Evolutionary conservation across 2,329 filamentous ascomycete species (phyloP).

Genomic region (Pezicula rhizophila): DNA sequence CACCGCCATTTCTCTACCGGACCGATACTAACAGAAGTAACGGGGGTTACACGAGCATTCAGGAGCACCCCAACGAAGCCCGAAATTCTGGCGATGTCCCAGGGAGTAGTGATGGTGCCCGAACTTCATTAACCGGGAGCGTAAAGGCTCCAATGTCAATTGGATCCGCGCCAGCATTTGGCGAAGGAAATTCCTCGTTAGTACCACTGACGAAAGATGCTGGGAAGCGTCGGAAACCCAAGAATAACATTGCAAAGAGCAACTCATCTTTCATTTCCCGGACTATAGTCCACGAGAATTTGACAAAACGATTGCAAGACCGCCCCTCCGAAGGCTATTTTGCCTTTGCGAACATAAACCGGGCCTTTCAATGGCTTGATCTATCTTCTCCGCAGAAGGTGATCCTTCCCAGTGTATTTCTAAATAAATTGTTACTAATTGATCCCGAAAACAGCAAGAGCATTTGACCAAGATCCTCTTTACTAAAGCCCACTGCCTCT

Average conservation of each 20-base stretch:
- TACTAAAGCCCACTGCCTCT: conserved; percentile 90
- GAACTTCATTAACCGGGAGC: conserved; percentile 43
- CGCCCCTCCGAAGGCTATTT: conserved; percentile 74
- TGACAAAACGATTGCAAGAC: conserved; percentile 74
- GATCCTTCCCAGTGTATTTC: conserved; percentile 2
- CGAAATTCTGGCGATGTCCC: conserved; percentile 54
- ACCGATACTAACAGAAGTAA: conserved; percentile 45
- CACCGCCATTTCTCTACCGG: conserved; percentile 48
- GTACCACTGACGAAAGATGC: conserved; percentile 64
- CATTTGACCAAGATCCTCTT: conserved; percentile 95
- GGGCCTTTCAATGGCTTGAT: conserved; percentile 94
- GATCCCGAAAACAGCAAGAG: conserved; percentile 55
- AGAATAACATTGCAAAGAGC: conserved; percentile 97
- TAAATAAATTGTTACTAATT: conserved; percentile 12
- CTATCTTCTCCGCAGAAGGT: conserved; percentile 69
- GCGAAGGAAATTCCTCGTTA: conserved; percentile 70
- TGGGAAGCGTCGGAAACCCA: conserved; percentile 83
- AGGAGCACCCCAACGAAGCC: conserved; percentile 56
- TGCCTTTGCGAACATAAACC: conserved; percentile 91
- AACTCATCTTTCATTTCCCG: conserved; percentile 98
- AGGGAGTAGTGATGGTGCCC: conserved; percentile 49
- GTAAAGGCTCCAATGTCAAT: conserved; percentile 24
- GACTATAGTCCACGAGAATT: conserved; percentile 80
- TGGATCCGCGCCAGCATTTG: conserved; percentile 61
- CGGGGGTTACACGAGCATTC: conserved; percentile 43